These are phyloP conservation scores for Talaromyces sp. DNA, from an alignment of 2,329 filamentous ascomycete species.

Conservation along the genomic window DNA sequence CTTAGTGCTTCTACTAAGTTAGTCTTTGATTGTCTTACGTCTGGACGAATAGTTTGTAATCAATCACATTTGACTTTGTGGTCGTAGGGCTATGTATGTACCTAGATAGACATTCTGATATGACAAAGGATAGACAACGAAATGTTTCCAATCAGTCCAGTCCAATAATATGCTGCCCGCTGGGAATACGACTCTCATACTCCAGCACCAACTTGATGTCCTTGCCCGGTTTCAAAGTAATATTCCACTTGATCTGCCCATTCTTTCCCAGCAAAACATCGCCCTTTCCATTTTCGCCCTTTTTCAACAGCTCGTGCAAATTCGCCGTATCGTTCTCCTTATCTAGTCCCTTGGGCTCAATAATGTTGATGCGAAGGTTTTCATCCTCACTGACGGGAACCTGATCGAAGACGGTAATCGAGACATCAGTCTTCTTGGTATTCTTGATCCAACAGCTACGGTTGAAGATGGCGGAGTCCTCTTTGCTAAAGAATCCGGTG, in stretches of 20 bases:
- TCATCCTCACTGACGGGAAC: conserved; percentile 33
- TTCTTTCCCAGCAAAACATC: conserved; percentile 9
- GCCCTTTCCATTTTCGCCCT: conserved; percentile 47
- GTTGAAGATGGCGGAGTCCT: conserved; percentile 30
- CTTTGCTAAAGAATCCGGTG: conserved; percentile 31
- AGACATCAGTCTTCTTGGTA: conserved; percentile 27
- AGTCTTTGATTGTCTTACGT: too few relatives aligned
- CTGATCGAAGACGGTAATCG: conserved; percentile 32
- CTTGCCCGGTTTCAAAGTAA: conserved; percentile 56
- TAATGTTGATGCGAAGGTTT: conserved; percentile 27
- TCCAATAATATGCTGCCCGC: conserved; percentile 21
- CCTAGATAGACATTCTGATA: neutral
- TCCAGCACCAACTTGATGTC: conserved; percentile 57
- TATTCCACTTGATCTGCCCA: conserved; percentile 51
- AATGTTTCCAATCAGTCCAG: conserved; percentile 1
- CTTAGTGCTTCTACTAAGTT: too few relatives aligned
- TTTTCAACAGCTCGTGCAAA: conserved; percentile 45
- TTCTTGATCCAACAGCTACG: conserved; percentile 32
- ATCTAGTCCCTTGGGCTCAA: conserved; percentile 28
- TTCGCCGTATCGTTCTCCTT: conserved; percentile 25
- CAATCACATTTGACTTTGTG: too few relatives aligned
- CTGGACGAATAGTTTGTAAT: too few relatives aligned
- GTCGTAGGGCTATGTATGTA: neutral
- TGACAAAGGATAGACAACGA: neutral
- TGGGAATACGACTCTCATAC: conserved; percentile 58